These are phyloP conservation scores for Dothideomycetes sp. DNA, from an alignment of 2,329 filamentous ascomycete species.

Conservation along the genomic window DNA sequence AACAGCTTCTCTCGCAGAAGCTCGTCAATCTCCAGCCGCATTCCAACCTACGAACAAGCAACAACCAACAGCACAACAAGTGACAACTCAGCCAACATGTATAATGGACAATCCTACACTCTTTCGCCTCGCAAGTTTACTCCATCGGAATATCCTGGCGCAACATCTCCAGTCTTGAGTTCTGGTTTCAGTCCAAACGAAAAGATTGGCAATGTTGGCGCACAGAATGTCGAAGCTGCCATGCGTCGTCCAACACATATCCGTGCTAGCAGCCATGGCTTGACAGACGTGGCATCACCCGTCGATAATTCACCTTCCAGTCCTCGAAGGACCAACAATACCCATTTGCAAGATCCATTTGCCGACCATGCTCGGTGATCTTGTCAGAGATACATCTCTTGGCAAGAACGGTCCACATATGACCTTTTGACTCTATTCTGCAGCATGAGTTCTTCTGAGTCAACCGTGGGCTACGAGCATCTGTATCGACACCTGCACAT, in stretches of 20 bases:
- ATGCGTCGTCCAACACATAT: conserved; percentile 34
- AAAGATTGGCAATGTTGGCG: conserved; percentile 35
- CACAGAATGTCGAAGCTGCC: conserved; percentile 34
- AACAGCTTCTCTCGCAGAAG: conserved; percentile 8
- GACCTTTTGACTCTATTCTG: conserved; percentile 35
- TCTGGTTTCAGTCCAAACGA: conserved; percentile 26
- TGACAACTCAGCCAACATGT: conserved; percentile 33
- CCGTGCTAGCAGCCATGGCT: conserved; percentile 37
- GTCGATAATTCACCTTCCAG: conserved; percentile 26
- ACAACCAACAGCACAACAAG: conserved; percentile 22
- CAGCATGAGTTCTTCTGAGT: conserved; percentile 33
- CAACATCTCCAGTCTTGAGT: conserved; percentile 23
- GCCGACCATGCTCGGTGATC: conserved; percentile 32
- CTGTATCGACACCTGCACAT: conserved; percentile 20
- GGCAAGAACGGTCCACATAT: conserved; percentile 28
- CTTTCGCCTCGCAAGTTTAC: conserved; percentile 36
- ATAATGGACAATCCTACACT: conserved; percentile 37
- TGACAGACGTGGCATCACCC: conserved; percentile 34
- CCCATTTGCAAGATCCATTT: conserved; percentile 30
- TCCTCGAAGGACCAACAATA: conserved; percentile 22
- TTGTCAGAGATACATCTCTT: conserved; percentile 26
- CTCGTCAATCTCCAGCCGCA: conserved; percentile 14
- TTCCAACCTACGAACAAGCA: conserved; percentile 33
- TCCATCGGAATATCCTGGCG: conserved; percentile 29
- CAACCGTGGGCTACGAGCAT: conserved; percentile 21